Base-by-base conservation (phyloP, 208 protist species). In the Angomonas deanei region DNA sequence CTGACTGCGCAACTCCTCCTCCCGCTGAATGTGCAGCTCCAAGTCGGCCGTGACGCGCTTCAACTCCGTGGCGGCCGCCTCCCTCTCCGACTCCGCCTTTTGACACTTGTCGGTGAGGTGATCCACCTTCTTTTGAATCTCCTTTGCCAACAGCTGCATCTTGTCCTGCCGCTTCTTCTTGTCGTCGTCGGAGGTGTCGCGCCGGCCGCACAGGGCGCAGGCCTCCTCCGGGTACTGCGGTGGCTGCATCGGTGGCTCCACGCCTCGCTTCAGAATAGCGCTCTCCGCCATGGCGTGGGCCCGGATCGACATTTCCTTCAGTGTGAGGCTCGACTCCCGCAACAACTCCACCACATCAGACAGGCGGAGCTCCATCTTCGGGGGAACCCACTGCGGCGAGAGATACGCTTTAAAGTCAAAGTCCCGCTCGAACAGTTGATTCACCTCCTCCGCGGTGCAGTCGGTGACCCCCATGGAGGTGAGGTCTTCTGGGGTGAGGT, bases 341-440 rank as follows among this genome's bases (percentile, higher is more conserved):
- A 96, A 24, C 84, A 96, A 87, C 53, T 89, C 78, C 6, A 74
- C 57, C 33, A 96, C 64, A 48, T 91, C 82, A 1, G 55, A 33
- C 23, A 83, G 26, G 38, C 39, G 70, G 38, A 95, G 70, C 5
- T 62, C 64, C 13, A 54, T 59, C 11, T 3, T 19, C 11, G 53
- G 66, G 2, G 67, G 58, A 46, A 69, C 68, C 65, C 68, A 89
- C 46, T 60, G 64, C 0, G 75, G 60, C 27, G 64, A 69, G 24
- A 96, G 76, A 63, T 87, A 96, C 10, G 58, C 54, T n/a, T 65
- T 62, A 31, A 90, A 68, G 68, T 96, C 84, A 73, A 96, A 91
- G 53, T 84, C 66, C 8, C 47, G 60, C 23, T 53, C 69, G 55
- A 91, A 92, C 28, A 96, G 65, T 19, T 74, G 75, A 69, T 93